Percentiles rank a stretch among this genome's conserved stretches.
These are phyloP conservation scores for Phaeoacremonium minimum DNA, from an alignment of 2,329 filamentous ascomycete genomes.

Conservation along the genomic window DNA sequence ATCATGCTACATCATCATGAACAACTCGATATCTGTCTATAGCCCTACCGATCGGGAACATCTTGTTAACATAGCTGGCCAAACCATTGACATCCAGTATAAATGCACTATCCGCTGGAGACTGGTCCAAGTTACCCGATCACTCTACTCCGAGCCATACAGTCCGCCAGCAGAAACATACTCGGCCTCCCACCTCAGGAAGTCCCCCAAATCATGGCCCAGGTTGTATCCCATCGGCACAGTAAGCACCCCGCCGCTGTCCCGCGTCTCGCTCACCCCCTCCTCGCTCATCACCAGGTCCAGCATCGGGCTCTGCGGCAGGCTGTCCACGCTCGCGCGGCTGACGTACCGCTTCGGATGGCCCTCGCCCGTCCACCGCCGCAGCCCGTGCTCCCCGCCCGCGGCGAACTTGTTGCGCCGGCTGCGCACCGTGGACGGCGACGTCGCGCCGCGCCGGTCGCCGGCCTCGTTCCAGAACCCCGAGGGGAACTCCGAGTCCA, in stretches of 20 bases:
- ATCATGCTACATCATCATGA: no score
- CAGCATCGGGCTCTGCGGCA: conserved; percentile 48
- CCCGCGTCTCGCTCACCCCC: conserved; percentile 25
- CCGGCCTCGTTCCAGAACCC: conserved; percentile 25
- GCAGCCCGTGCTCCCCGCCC: conserved; percentile 18
- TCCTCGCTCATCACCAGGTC: conserved; percentile 37
- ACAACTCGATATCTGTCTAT: no score
- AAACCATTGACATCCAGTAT: no score
- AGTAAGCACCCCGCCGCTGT: conserved; percentile 26
- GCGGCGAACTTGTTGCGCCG: conserved; percentile 20
- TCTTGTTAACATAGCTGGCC: no score
- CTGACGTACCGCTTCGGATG: conserved; percentile 23
- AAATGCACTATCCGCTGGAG: no score
- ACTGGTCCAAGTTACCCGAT: background rate
- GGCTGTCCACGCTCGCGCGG: conserved; percentile 32
- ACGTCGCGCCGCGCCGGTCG: conserved; percentile 16
- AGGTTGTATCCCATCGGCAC: conserved; percentile 60
- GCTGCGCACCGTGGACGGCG: conserved; percentile 9
- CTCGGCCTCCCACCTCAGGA: conserved; percentile 52
- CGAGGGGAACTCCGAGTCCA: conserved; percentile 25
- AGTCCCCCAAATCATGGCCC: conserved; percentile 54
- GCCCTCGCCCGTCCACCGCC: conserved; percentile 30
- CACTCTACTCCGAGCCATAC: conserved; percentile 10
- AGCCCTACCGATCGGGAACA: no score
- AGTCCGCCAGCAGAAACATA: conserved; percentile 33